phyloP scores from a whole-genome alignment of 495 filamentous ascomycete genomes.

The Xylaria bambusicola region DNA sequence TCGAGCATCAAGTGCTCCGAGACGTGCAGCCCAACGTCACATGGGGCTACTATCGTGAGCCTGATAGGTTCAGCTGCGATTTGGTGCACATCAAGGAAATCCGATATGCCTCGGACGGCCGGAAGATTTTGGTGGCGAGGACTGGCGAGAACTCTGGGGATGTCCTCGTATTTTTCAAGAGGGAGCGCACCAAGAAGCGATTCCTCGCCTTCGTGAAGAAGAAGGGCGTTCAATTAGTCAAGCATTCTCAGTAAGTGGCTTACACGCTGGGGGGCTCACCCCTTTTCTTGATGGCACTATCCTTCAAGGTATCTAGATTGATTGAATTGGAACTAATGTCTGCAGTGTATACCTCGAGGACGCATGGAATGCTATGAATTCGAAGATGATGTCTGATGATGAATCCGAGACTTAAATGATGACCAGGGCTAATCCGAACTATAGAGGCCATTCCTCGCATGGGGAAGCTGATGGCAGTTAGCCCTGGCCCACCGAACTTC shows the following conservation, averaged over 20 bases:
- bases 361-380: constrained; percentile 29
- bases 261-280: background rate
- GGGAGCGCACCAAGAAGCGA: constrained; percentile 47
- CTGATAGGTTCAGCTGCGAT: constrained; percentile 46
- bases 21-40: constrained; percentile 38
- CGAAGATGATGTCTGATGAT: constrained; percentile 24
- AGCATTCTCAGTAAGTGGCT: constrained; percentile 35
- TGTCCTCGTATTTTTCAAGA: constrained; percentile 46
- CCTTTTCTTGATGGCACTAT: background rate
- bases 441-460: background rate
- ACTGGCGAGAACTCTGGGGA: constrained; percentile 33
- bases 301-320: too few relatives aligned
- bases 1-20: constrained; percentile 53
- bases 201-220: constrained; percentile 43
- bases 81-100: constrained; percentile 43
- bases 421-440: background rate
- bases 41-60: constrained; percentile 50
- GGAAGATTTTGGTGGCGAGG: constrained; percentile 37
- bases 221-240: constrained; percentile 42
- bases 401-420: constrained; percentile 18
- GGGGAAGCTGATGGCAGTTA: background rate
- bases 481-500: background rate
- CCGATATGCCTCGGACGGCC: constrained; percentile 32
- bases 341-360: constrained; percentile 25
- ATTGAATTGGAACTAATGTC: constrained; percentile 14